A percentile compares a stretch with the other conserved stretches of the same genome.
Evolutionary conservation across 495 filamentous ascomycete species (phyloP).

Genomic region (Podospora sp.): DNA sequence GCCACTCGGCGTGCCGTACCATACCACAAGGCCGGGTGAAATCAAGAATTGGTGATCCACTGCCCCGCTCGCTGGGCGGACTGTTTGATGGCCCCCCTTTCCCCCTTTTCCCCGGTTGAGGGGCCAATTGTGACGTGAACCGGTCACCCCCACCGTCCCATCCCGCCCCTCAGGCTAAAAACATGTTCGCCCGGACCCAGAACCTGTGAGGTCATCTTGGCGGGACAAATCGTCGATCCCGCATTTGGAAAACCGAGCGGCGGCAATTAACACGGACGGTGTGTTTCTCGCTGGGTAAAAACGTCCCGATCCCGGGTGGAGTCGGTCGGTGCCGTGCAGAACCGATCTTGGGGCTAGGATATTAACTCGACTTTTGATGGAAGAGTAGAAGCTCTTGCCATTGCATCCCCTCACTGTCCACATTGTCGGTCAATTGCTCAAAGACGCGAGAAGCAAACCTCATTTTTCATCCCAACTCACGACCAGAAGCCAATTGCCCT

Average conservation of each 20-base stretch:
- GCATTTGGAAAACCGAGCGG: conserved; percentile 31
- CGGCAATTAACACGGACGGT: conserved; percentile 21
- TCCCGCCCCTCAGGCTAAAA: conserved; percentile 32
- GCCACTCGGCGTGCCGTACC: conserved; percentile 14
- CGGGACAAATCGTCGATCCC: conserved; percentile 19
- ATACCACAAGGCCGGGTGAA: conserved; percentile 29
- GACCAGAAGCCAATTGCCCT: neutral
- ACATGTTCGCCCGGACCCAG: conserved; percentile 14
- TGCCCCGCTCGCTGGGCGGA: conserved; percentile 14
- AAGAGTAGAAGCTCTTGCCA: conserved; percentile 6
- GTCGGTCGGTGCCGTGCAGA: neutral
- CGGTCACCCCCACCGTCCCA: conserved; percentile 22
- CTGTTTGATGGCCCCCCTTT: conserved; percentile 19
- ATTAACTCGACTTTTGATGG: conserved; percentile 8
- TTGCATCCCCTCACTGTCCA: neutral
- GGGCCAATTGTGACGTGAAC: conserved; percentile 31
- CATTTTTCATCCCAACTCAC: neutral
- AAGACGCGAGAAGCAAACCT: conserved; percentile 8
- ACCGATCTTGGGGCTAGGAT: neutral
- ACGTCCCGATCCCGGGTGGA: conserved; percentile 14
- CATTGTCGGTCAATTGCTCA: conserved; percentile 2
- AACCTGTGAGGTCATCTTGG: conserved; percentile 26
- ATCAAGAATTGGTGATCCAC: conserved; percentile 20
- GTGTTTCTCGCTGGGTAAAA: conserved; percentile 11
- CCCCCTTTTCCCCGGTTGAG: conserved; percentile 16